Base-by-base conservation (phyloP, 768 basidiomycete species). In the Ramaria rubella region DNA sequence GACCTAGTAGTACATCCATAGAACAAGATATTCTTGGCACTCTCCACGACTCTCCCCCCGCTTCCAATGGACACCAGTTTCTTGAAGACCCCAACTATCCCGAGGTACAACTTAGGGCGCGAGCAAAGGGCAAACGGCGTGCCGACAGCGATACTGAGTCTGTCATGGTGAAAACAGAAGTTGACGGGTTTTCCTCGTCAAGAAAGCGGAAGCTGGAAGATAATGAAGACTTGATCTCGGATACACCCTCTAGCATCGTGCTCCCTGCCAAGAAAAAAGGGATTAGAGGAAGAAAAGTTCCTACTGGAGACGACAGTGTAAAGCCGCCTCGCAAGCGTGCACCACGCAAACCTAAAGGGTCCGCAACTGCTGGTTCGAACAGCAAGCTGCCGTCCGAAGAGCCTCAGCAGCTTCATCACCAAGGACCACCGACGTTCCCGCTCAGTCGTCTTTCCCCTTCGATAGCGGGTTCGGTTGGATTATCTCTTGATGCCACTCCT, bases 401-500 rank as follows among this genome's bases (percentile, higher is more conserved):
- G 31, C 43, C 55, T 45, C 29, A n/a, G 31, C n/a, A 19, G 4
- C 42, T 15, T 11, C 27, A 14, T 8, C 36, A 54, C 27, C 58
- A 88, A 86, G 75, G 66, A 66, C 75, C 29, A 76, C 73, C 12
- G 71, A 76, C 5, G 78, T 77, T 67, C 87, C 80, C 73, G 88
- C 81, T 65, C 72, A 8, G 82, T 81, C 43, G 73, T 63, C 0
- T 63, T 77, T n/a, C 70, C 75, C 33, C 70, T 76, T 29, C 85
- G 86, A 59, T 70, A 79, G 17, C 64, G 80, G 49, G n/a, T 72
- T 52, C 68, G 76, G 68, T 62, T 77, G 58, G 77, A 72, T 38
- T 79, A 77, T 78, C 80, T 19, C 71, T 81, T 27, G 88, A 90
- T 71, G 73, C 77, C 12, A 86, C 88, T 6, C 87, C 88, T 19